Base-by-base conservation (phyloP, 2,329 filamentous ascomycete genomes). In the Microcera coccophila region DNA sequence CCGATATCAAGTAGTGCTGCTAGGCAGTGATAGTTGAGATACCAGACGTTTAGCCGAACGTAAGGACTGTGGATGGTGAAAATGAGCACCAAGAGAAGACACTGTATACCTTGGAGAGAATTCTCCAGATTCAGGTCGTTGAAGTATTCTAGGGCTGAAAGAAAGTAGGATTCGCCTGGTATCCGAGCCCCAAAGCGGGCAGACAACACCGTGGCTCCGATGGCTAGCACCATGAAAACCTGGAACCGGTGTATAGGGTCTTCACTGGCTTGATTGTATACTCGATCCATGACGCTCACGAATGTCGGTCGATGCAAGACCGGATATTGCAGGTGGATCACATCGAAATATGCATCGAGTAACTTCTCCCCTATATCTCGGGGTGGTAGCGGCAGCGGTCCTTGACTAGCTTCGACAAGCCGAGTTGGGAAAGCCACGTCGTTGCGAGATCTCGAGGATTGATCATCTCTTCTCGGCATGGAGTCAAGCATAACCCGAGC, bases 11-110 rank as follows among this genome's bases (percentile, higher is more conserved):
- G 59, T 1, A 76, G 59, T 0, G 70, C 64, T 1, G 74, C 74
- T 9, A 78, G 62, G 29, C 74, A 77, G 45, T 78, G 75, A 40
- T 78, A 78, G 40, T 78, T 76, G 2, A 78, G 58, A 40, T 75
- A 74, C 76, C 75, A 79, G 1, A 75, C 61, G 42, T 75, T 78
- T 4, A 78, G 52, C 1, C 66, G 61, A 38, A 73, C 68, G 2
- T 65, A 70, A 0, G 74, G 70, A 45, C 69, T 76, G 26, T 77
- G 70, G 11, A 78, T 62, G 0, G 74, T 72, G 39, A 76, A 77
- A 0, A 78, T 63, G 20, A 73, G 57, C 2, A 74, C 54, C 0
- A 74, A 42, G 1, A 74, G 47, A 42, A 78, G 54, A 38, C 72
- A 75, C 32, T 79, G 75, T 0, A 77, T 54, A 0, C 74, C 74